Evolutionary conservation across 306 rosid genomes (phyloP).

Genomic region (Trichosanthes truncata): DNA sequence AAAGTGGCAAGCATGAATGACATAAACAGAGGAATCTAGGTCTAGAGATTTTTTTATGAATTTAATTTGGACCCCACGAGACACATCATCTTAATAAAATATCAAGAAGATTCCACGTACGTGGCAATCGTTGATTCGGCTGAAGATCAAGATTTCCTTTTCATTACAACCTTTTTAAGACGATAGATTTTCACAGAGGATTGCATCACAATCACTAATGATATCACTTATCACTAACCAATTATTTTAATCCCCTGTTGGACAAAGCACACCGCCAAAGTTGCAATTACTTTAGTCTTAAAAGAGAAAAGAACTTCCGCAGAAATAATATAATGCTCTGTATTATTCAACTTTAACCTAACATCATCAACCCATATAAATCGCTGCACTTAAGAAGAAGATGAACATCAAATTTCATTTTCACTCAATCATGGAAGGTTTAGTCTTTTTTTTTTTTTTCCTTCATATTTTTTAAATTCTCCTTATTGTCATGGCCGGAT

Average conservation of each 20-base stretch:
- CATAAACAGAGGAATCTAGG: background rate
- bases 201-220: background rate
- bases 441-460: no score
- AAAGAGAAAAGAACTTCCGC: background rate
- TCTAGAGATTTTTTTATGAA: background rate
- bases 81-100: background rate
- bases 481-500: no score
- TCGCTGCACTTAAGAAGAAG: no score
- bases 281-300: background rate
- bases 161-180: background rate
- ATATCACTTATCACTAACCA: background rate
- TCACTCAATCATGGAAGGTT: no score
- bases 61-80: background rate
- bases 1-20: background rate
- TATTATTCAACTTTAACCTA: background rate
- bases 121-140: background rate
- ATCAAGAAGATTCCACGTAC: background rate
- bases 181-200: background rate
- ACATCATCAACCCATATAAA: background rate
- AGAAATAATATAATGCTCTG: background rate
- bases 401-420: no score
- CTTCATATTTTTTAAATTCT: background rate
- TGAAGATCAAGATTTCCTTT: background rate
- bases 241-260: background rate
- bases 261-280: background rate